phyloP scores from a whole-genome alignment of 768 basidiomycete genomes.

The Suillus ampliporus region DNA sequence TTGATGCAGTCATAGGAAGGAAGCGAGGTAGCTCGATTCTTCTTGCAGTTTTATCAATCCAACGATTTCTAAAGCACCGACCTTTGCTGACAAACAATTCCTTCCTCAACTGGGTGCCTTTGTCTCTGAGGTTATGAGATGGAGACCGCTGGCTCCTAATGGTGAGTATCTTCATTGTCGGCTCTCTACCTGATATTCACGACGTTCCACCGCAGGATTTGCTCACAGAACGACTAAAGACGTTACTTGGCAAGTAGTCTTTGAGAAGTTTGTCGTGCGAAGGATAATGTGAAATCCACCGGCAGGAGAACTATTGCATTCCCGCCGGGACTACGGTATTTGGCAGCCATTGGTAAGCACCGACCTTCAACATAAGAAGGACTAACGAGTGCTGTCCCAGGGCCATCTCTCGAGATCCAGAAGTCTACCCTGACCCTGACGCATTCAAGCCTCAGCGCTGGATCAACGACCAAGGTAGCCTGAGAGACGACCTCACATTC shows the following conservation, averaged over 20 bases:
- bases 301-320: conserved; percentile 30
- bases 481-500: no score
- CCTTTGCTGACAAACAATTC: conserved; percentile 33
- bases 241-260: conserved; percentile 1
- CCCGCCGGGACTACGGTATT: conserved; percentile 26
- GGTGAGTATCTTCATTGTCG: conserved; percentile 15
- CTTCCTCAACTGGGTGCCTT: conserved; percentile 37
- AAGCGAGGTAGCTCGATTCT: conserved; percentile 26
- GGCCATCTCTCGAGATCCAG: neutral
- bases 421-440: neutral
- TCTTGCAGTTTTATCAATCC: neutral
- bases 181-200: neutral
- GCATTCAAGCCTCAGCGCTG: no score
- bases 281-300: neutral
- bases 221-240: conserved; percentile 8
- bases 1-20: conserved; percentile 37
- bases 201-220: neutral
- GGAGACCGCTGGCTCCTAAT: conserved; percentile 31
- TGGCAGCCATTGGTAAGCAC: conserved; percentile 23
- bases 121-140: conserved; percentile 36
- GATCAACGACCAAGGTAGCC: no score
- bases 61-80: conserved; percentile 29
- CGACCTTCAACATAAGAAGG: neutral
- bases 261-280: neutral
- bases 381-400: neutral